Evolutionary conservation across 306 rosid genomes (phyloP).

Genomic region (Crotalaria pallida): DNA sequence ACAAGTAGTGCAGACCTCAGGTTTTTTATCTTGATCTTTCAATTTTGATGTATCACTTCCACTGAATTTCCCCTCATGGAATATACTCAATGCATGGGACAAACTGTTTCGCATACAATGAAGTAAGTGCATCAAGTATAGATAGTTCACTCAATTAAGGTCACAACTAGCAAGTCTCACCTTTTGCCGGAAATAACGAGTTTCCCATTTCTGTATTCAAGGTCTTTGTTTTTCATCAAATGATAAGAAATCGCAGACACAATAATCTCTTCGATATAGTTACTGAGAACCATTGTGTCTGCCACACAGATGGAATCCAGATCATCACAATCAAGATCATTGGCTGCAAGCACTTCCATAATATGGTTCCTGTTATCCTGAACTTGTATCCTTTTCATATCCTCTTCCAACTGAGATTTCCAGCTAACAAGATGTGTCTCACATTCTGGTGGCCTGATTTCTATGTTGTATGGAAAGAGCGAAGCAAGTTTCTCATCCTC

Average conservation of each 20-base stretch:
- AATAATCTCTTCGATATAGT: constrained; percentile 89
- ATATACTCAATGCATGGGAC: constrained; percentile 76
- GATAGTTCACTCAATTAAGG: background rate
- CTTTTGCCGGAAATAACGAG: constrained; percentile 71
- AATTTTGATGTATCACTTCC: constrained; percentile 51
- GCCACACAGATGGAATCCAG: constrained; percentile 66
- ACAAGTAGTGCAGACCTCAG: constrained; percentile 53
- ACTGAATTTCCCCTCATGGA: constrained; percentile 55
- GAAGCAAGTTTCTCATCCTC: constrained; percentile 57
- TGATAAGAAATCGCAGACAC: constrained; percentile 91
- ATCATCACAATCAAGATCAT: constrained; percentile 91
- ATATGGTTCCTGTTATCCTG: constrained; percentile 93
- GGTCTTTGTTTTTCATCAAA: constrained; percentile 81
- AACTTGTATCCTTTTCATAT: constrained; percentile 82
- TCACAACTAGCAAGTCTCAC: constrained; percentile 24
- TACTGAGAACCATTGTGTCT: constrained; percentile 77
- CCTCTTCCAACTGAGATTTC: constrained; percentile 84
- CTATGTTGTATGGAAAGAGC: constrained; percentile 80
- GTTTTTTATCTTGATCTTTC: constrained; percentile 50
- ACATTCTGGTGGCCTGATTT: constrained; percentile 76
- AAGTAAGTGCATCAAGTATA: background rate
- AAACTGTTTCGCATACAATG: constrained; percentile 51
- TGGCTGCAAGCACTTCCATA: constrained; percentile 84
- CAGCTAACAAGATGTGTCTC: constrained; percentile 84
- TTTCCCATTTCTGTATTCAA: constrained; percentile 88